Evolutionary conservation across 2,329 filamentous ascomycete species (phyloP).

Genomic region (Fusarium sp.): DNA sequence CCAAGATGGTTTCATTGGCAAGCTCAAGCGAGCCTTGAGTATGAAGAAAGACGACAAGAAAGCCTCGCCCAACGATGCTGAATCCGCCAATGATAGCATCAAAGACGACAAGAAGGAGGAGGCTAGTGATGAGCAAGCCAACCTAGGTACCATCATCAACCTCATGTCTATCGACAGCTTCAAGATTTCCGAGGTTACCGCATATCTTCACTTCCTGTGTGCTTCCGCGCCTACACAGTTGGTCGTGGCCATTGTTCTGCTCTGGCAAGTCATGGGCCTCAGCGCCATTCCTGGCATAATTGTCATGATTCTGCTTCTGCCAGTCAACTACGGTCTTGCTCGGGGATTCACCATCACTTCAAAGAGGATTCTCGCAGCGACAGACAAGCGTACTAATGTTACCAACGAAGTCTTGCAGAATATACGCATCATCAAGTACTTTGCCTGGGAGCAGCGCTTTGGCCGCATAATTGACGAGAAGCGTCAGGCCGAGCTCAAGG

Average conservation of each 20-base stretch:
- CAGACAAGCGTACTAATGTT: slow-evolving; percentile 93
- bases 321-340: slow-evolving; percentile 89
- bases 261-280: slow-evolving; percentile 90
- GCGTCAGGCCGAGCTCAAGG: slow-evolving; percentile 78
- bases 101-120: slow-evolving; percentile 53
- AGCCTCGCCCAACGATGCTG: slow-evolving; percentile 49
- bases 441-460: slow-evolving; percentile 97
- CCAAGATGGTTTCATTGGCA: slow-evolving; percentile 58
- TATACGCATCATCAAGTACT: slow-evolving; percentile 99
- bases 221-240: slow-evolving; percentile 91
- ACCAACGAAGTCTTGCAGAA: slow-evolving; percentile 98
- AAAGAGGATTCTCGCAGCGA: slow-evolving; percentile 90
- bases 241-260: slow-evolving; percentile 78
- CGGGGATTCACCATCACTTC: slow-evolving; percentile 87
- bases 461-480: slow-evolving; percentile 89
- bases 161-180: slow-evolving; percentile 99
- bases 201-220: slow-evolving; percentile 96
- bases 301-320: slow-evolving; percentile 88
- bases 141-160: slow-evolving; percentile 98
- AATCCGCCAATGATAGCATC: slow-evolving; percentile 49
- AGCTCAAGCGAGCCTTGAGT: slow-evolving; percentile 67
- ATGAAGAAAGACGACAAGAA: slow-evolving; percentile 67
- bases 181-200: slow-evolving; percentile 94
- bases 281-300: slow-evolving; percentile 94
- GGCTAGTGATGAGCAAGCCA: slow-evolving; percentile 77